Conservation (phyloP, 495 filamentous ascomycete genomes). For the Penicillium lividum region DNA sequence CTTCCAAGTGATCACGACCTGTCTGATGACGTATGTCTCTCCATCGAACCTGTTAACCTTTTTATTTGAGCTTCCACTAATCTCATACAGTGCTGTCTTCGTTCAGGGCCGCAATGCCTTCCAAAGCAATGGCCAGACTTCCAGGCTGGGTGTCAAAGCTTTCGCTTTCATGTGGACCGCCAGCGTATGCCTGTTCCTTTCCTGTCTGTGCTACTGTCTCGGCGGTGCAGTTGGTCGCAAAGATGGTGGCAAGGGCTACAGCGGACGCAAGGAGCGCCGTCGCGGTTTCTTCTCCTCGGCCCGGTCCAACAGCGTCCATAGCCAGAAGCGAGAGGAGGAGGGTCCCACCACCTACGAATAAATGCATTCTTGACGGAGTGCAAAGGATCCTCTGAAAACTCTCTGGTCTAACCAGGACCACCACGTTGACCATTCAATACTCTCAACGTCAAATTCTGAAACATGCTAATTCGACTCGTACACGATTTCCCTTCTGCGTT, state of each 20-base stretch:
- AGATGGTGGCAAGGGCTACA: slow-evolving; percentile 36
- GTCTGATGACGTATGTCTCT: slow-evolving; percentile 68
- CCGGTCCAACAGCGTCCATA: slow-evolving; percentile 36
- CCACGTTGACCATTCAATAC: not conserved
- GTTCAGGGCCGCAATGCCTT: slow-evolving; percentile 77
- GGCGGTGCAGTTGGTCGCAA: slow-evolving; percentile 40
- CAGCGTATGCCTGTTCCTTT: slow-evolving; percentile 66
- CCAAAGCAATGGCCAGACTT: slow-evolving; percentile 52
- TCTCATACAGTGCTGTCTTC: slow-evolving; percentile 60
- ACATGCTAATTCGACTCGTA: slow-evolving; percentile 6
- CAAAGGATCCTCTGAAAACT: not conserved
- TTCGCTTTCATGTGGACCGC: slow-evolving; percentile 89
- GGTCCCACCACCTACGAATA: slow-evolving; percentile 24
- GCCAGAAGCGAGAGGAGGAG: slow-evolving; percentile 38
- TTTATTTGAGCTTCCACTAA: slow-evolving; percentile 16
- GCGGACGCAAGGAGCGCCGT: slow-evolving; percentile 42
- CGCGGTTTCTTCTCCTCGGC: slow-evolving; percentile 46
- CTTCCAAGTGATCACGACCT: slow-evolving; percentile 63
- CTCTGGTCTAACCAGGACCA: not conserved
- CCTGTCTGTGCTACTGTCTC: slow-evolving; percentile 70
- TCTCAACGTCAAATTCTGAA: not conserved
- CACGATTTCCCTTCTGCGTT: slow-evolving; percentile 15
- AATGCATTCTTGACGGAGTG: slow-evolving; percentile 3
- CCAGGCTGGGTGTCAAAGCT: slow-evolving; percentile 68
- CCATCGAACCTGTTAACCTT: not conserved